Evolutionary conservation across 2,329 filamentous ascomycete genomes (phyloP), one percentile per base, ranked within the genome.

Genomic region (Fusarium nanum): DNA sequence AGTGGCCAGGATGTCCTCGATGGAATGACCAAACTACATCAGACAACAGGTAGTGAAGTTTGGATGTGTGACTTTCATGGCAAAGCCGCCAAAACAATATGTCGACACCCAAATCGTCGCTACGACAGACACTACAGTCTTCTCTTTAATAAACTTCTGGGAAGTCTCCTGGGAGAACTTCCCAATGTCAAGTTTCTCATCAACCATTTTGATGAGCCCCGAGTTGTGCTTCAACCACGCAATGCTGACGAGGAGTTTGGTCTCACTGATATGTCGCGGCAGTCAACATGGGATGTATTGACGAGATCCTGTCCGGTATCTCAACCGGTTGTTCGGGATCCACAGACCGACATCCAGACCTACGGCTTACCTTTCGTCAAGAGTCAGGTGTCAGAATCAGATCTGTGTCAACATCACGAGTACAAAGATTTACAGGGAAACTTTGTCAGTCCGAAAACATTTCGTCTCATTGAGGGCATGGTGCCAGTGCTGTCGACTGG

Each of bases 141-240:
- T 2, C 56, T 78, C 1, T 80, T 83, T 16, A 74, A 81, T 20
- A 75, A 32, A 3, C 52, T 81, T 5, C 40, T 81, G 7, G 70
- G 67, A 6, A 72, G 70, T 6, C 48, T 79, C 0, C 56, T 50
- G 0, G 74, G 70, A 0, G 45, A 61, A 4, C 48, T 84, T 7
- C 81, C 82, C 0, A 75, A 84, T 27, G 57, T 84, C 13, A 76
- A 75, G 11, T 81, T 86, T 25, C 76, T 85, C 0, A 74, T 85
- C 16, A 87, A 86, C 47, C 79, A 82, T 41, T 74, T 86, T 6
- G 84, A 87, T 53, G 84, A 87, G 64, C 83, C 85, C 2, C 75
- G 79, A 6, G 79, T 84, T 5, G 12, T 86, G 20, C 44, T 80
- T 11, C 77, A 77, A 1, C 64, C 70, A 0, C 14, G 10, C 7